phyloP scores from a whole-genome alignment of 208 protist species.

The Spongospora subterranea region DNA sequence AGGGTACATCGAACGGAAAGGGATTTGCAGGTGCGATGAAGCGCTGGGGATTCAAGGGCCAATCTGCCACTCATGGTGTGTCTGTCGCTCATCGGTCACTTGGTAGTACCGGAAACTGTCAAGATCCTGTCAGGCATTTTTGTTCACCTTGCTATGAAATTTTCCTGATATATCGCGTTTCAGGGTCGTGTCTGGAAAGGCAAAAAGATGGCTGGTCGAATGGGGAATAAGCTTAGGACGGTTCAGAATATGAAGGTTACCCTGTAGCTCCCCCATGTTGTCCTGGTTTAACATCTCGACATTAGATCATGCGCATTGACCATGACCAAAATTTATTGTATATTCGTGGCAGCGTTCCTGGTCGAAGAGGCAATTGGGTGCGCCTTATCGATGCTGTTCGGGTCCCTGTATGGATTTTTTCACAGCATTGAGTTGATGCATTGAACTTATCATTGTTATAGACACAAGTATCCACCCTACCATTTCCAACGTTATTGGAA shows the following conservation, averaged over 20 bases:
- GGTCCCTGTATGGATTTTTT: not conserved
- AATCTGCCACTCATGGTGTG: conserved; percentile 70
- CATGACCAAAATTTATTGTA: conserved; percentile 66
- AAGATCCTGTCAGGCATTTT: conserved; percentile 54
- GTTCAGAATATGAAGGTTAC: conserved; percentile 67
- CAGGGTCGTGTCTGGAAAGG: conserved; percentile 71
- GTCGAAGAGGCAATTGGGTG: conserved; percentile 53
- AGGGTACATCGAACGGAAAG: conserved; percentile 69
- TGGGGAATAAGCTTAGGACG: conserved; percentile 69
- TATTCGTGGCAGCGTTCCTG: conserved; percentile 67
- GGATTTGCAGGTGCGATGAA: conserved; percentile 74
- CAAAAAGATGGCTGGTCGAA: conserved; percentile 78
- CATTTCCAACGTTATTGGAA: not conserved
- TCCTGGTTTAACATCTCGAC: conserved; percentile 31
- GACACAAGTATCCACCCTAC: not conserved
- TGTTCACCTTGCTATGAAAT: too few relatives aligned
- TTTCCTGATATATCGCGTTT: conserved; percentile 31
- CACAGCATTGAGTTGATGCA: not conserved
- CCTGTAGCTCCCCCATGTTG: not conserved
- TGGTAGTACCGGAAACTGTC: conserved; percentile 68
- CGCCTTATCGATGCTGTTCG: conserved; percentile 43
- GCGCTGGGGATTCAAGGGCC: conserved; percentile 70
- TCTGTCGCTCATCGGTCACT: conserved; percentile 70
- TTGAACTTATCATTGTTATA: not conserved
- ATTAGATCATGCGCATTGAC: conserved; percentile 65